These are phyloP conservation scores for Aspergillus thermomutatus DNA, from an alignment of 2,329 filamentous ascomycete genomes.

Conservation along the genomic window DNA sequence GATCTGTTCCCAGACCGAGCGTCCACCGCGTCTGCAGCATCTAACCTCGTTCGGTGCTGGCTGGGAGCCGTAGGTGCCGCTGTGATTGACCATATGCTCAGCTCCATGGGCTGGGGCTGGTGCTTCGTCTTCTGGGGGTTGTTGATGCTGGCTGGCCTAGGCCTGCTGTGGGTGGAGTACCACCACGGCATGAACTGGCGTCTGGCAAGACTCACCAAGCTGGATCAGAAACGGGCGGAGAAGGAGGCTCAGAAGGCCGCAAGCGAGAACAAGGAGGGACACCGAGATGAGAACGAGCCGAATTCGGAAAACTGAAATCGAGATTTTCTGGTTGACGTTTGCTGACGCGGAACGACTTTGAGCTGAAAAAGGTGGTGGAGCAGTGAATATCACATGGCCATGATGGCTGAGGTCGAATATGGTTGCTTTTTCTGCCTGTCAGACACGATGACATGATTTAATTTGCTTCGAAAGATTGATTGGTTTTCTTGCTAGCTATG, in stretches of 20 bases:
- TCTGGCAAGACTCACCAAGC: not conserved
- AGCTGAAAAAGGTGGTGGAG: not conserved
- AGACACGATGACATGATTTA: not conserved
- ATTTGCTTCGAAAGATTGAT: not conserved
- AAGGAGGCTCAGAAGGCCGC: constrained; percentile 9
- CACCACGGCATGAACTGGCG: constrained; percentile 19
- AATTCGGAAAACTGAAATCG: not conserved
- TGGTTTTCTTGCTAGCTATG: not conserved
- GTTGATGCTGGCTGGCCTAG: constrained; percentile 12
- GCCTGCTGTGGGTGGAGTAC: constrained; percentile 15
- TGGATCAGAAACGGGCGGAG: constrained; percentile 9
- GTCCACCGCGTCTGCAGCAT: constrained; percentile 26
- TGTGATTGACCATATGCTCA: constrained; percentile 24
- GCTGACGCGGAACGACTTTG: not conserved
- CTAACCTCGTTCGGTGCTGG: constrained; percentile 29
- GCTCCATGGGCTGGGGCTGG: constrained; percentile 25
- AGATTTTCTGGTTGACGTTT: not conserved
- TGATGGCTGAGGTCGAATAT: not conserved
- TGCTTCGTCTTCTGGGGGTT: constrained; percentile 25
- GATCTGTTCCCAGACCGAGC: constrained; percentile 26
- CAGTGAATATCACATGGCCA: not conserved
- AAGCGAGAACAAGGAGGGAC: constrained; percentile 3
- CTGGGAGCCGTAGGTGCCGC: constrained; percentile 27
- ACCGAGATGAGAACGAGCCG: not conserved
- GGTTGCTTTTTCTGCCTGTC: not conserved